These are phyloP conservation scores for Zasmidium angulare DNA, from an alignment of 2,329 filamentous ascomycete species.

Conservation along the genomic window DNA sequence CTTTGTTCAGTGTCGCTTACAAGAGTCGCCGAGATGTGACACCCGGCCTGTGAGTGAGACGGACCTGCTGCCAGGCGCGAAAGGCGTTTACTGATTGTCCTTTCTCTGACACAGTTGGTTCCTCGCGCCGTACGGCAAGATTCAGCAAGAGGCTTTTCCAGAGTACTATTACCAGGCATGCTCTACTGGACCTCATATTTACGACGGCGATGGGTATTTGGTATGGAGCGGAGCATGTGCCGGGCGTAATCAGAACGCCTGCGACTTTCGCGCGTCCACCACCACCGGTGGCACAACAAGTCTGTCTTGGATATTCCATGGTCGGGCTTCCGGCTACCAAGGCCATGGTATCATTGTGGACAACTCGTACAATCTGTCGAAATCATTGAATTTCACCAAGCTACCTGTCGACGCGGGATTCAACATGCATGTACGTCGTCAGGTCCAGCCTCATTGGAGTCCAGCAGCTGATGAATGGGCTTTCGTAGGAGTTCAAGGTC, in stretches of 20 bases:
- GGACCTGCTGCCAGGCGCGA: slow-evolving; percentile 53
- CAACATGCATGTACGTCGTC: slow-evolving; percentile 43
- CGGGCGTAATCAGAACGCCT: slow-evolving; percentile 8
- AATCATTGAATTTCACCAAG: not conserved
- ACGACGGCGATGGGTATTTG: slow-evolving; percentile 5
- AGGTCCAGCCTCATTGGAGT: no score
- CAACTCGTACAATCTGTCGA: not conserved
- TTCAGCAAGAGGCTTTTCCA: slow-evolving; percentile 1
- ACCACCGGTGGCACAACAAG: no score
- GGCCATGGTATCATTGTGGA: slow-evolving; percentile 13
- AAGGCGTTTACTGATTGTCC: no score
- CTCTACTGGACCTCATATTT: slow-evolving; percentile 7
- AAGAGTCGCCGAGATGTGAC: no score
- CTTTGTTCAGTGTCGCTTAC: no score
- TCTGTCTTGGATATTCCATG: slow-evolving; percentile 8
- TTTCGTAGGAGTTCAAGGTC: no score
- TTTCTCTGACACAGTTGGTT: slow-evolving; percentile 14
- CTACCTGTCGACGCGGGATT: not conserved
- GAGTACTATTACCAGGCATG: slow-evolving; percentile 3
- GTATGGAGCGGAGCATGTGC: slow-evolving; percentile 3
- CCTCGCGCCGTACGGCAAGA: slow-evolving; percentile 11
- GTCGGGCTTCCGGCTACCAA: not conserved
- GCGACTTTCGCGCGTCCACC: slow-evolving; percentile 14
- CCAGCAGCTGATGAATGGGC: no score
- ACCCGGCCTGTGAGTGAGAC: slow-evolving; percentile 24